Conservation (phyloP, 192 early-diverging fungal genomes). For the Paraglomus brasilianum region DNA sequence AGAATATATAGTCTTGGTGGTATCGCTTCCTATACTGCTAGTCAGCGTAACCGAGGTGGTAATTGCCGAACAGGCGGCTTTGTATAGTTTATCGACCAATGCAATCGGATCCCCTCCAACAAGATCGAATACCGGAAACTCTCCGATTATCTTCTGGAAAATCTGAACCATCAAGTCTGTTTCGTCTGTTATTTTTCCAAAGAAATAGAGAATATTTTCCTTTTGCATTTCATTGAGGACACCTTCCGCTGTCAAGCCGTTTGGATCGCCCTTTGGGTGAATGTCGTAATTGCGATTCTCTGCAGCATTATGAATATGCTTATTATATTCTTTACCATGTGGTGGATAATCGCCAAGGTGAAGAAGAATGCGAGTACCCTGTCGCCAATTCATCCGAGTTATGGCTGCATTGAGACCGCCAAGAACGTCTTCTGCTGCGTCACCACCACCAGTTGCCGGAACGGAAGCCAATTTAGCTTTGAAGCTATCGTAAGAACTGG, state of each 20-base stretch:
- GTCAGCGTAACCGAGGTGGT: slow-evolving; percentile 2
- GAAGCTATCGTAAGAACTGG: not conserved
- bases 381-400: slow-evolving; percentile 3
- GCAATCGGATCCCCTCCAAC: slow-evolving; percentile 14
- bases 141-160: slow-evolving; percentile 24
- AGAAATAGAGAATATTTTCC: slow-evolving; percentile 25
- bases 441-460: slow-evolving; percentile 20
- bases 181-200: slow-evolving; percentile 27
- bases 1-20: not conserved
- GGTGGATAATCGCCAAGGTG: slow-evolving; percentile 32
- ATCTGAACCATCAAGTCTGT: slow-evolving; percentile 27
- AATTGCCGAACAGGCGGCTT: slow-evolving; percentile 8
- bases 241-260: slow-evolving; percentile 25
- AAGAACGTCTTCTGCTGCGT: slow-evolving; percentile 20
- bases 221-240: slow-evolving; percentile 19
- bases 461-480: slow-evolving; percentile 1
- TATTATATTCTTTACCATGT: slow-evolving; percentile 19
- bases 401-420: slow-evolving; percentile 30
- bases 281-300: not conserved
- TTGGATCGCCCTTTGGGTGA: slow-evolving; percentile 30
- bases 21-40: not conserved
- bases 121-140: slow-evolving; percentile 27
- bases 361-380: slow-evolving; percentile 21
- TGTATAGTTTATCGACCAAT: not conserved
- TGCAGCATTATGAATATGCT: not conserved